Evolutionary conservation across 2,329 filamentous ascomycete genomes (phyloP), one percentile per base, ranked within the genome.

Genomic region (Colletotrichum liaoningense): DNA sequence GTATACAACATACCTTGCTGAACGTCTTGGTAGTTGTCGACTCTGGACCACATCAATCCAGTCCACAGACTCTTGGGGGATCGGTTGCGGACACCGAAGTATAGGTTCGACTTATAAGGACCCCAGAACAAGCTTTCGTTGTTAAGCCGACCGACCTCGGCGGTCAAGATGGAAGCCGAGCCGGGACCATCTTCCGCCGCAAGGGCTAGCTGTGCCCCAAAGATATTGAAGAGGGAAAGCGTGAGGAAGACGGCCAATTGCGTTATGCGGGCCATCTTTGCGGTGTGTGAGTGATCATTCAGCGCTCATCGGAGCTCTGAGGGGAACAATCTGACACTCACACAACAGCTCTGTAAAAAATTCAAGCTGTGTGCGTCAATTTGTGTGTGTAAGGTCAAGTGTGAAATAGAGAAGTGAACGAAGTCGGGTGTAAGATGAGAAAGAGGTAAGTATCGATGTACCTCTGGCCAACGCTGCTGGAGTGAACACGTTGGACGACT

Each of bases 121-220:
- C 97, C 97, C 97, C 97, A 99, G 86, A 98, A 88, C 78, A 99
- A 87, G 79, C 93, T 96, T 79, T 97, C 89, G 83, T 98, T 98
- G 79, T 90, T 90, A 75, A 86, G 80, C 16, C 87, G 87, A 42
- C 83, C 85, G 73, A 89, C 83, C 78, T 90, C 88, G 74, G 81
- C 82, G 56, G 83, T 85, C 49, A 89, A 79, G 67, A 88, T 83
- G 55, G 83, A 82, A 63, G 67, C 70, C 28, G 73, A 63, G 22
- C 73, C 73, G 57, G 70, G 65, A 22, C 66, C 74, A 64, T 74
- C 52, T 24, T 73, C 69, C n/a, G 72, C 76, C 14, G 76, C 60
- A 59, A 66, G 62, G 60, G 57, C 14, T 75, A 69, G 65, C 78
- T 62, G 55, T 74, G 72, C 65, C 75, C 76, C 71, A 77, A 76